Conservation (phyloP, 768 basidiomycete species). For the Mycena polygramma region DNA sequence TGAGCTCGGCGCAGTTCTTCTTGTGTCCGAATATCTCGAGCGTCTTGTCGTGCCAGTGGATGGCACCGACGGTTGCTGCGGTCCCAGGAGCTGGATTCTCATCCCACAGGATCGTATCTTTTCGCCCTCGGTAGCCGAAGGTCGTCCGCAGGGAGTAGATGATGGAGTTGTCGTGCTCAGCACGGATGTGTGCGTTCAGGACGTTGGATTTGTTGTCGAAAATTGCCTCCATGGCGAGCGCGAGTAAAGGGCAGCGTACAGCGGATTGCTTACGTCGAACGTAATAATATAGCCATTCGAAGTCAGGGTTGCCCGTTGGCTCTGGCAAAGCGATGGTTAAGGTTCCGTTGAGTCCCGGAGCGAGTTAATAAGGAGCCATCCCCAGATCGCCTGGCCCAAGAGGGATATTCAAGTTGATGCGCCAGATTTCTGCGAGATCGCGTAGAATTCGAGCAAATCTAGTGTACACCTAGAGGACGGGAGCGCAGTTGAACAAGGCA, state of each 20-base stretch:
- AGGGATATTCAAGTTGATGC: too few relatives aligned
- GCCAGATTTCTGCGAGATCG: too few relatives aligned
- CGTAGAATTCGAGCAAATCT: too few relatives aligned
- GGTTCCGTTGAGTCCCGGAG: background rate
- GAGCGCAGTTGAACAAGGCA: too few relatives aligned
- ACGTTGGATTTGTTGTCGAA: slow-evolving; percentile 67
- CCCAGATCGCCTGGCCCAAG: too few relatives aligned
- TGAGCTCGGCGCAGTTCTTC: slow-evolving; percentile 56
- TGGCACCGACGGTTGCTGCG: slow-evolving; percentile 56
- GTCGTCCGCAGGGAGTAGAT: slow-evolving; percentile 60
- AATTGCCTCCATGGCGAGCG: slow-evolving; percentile 58
- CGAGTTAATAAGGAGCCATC: too few relatives aligned
- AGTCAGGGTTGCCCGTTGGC: background rate
- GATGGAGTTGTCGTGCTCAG: slow-evolving; percentile 58
- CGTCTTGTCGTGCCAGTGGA: slow-evolving; percentile 64
- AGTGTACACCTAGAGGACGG: too few relatives aligned
- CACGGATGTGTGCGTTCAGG: slow-evolving; percentile 57
- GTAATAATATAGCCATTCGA: slow-evolving; percentile 8
- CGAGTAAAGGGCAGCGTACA: slow-evolving; percentile 9
- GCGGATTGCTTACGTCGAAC: slow-evolving; percentile 14
- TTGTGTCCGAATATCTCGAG: slow-evolving; percentile 60
- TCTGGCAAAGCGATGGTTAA: background rate
- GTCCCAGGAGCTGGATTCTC: slow-evolving; percentile 57
- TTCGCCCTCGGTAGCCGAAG: slow-evolving; percentile 58
- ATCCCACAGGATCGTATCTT: slow-evolving; percentile 60